Evolutionary conservation across 768 basidiomycete genomes (phyloP), one percentile per base, ranked within the genome.

Genomic region (Leucocoprinus birnbaumii): DNA sequence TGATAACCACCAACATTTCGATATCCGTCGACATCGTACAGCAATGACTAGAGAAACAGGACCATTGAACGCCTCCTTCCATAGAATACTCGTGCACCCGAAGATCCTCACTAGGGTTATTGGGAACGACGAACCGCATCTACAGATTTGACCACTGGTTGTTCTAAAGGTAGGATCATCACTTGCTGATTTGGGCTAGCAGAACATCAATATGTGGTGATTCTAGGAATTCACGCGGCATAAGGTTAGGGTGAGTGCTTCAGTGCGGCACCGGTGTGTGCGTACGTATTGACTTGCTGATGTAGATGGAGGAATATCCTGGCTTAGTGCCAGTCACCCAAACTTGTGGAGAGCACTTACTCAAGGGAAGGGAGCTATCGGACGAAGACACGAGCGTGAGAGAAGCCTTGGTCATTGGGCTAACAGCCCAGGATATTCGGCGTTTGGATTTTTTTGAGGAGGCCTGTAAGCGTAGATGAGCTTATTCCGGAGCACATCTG

Each of bases 51-150:
- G 13, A 16, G 19, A 19, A 14, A 54, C 57, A 51, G 38, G 38
- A 14, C 48, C 25, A n/a, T 53, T 47, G 31, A 63, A 58, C 13
- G 86, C 86, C 16, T 95, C 94, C 69, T 89, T 93, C 73, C 94
- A 95, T 68, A 95, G 95, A 11, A 96, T 91, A 0, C 73, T 98
- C 19, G 85, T 95, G 78, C 91, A 94, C 62, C 93, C 94, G 4
- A 81, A 80, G 48, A 88, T 98, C 63, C 73, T 97, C 37, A 80
- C 75, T 55, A 74, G 85, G n/a, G 93, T 97, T 6, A 83, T 97
- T 42, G 76, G 76, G 7, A 85, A 89, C 62, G 73, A 84, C 43
- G 89, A 87, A 7, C 61, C 71, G 6, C 73, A 85, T 58, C 75
- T 96, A 2, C 65, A 80, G 50, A 79, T 90, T 43, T 84, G 84